These are phyloP conservation scores for Aaosphaeria arxii DNA, from an alignment of 2,329 filamentous ascomycete species.

Conservation along the genomic window DNA sequence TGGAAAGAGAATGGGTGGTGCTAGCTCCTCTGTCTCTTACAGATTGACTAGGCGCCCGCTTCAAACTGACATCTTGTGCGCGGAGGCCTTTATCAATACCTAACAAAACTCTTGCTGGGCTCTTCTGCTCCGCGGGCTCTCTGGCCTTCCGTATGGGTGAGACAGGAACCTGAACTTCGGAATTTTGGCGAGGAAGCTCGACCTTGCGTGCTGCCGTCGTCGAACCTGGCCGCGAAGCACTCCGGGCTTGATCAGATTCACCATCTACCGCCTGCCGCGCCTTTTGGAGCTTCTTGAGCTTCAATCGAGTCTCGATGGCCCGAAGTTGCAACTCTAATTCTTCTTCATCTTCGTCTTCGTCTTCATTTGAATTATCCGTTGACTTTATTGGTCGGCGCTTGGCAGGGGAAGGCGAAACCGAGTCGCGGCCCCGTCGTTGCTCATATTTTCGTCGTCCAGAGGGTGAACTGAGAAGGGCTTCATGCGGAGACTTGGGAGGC, in stretches of 20 bases:
- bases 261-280: constrained; percentile 41
- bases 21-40: constrained; percentile 7
- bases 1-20: constrained; percentile 8
- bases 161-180: constrained; percentile 69
- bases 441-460: constrained; percentile 74
- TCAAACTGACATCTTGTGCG: constrained; percentile 80
- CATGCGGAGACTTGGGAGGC: constrained; percentile 62
- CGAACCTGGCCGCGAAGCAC: constrained; percentile 26
- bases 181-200: constrained; percentile 20
- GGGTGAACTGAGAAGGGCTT: constrained; percentile 67
- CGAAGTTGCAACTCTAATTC: constrained; percentile 81
- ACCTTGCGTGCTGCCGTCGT: constrained; percentile 16
- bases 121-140: constrained; percentile 57
- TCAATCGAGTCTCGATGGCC: constrained; percentile 83
- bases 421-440: constrained; percentile 59
- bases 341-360: constrained; percentile 82
- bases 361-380: constrained; percentile 35
- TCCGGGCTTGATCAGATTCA: constrained; percentile 17
- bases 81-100: constrained; percentile 87
- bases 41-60: constrained; percentile 56
- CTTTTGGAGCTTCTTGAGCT: constrained; percentile 78
- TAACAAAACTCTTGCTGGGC: constrained; percentile 74
- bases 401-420: constrained; percentile 58
- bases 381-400: constrained; percentile 30
- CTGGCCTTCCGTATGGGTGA: constrained; percentile 58